Evolutionary conservation across 306 rosid genomes (phyloP).

Genomic region (Calophaca sinica): DNA sequence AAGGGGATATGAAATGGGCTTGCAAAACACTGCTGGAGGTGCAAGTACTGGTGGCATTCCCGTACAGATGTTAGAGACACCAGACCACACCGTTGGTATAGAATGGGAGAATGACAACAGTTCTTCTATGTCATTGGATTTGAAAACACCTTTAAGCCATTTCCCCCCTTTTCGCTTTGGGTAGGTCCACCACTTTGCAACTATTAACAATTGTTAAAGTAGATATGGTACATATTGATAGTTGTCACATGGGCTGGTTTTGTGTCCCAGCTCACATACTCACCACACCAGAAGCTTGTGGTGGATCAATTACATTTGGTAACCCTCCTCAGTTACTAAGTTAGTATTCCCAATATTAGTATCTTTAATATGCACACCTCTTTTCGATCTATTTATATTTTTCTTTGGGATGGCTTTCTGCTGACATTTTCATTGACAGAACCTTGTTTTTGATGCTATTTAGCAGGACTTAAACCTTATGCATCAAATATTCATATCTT

Average conservation of each 20-base stretch:
- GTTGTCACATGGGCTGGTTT: conserved; percentile 38
- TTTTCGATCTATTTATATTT: conserved; percentile 15
- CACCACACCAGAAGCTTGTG: conserved; percentile 11
- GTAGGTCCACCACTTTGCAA: conserved; percentile 60
- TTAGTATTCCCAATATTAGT: conserved; percentile 31
- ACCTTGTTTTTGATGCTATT: conserved; percentile 21
- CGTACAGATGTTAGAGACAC: conserved; percentile 79
- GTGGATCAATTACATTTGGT: conserved; percentile 32
- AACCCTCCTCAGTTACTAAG: conserved; percentile 18
- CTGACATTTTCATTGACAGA: conserved; percentile 28
- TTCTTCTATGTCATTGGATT: conserved; percentile 86
- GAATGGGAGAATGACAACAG: conserved; percentile 84
- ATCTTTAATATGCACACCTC: conserved; percentile 22
- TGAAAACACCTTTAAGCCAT: conserved; percentile 96
- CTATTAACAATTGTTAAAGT: conserved; percentile 28
- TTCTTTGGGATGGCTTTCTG: conserved; percentile 33
- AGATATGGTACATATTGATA: conserved; percentile 37
- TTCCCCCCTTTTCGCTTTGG: conserved; percentile 99
- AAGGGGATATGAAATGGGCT: conserved; percentile 79
- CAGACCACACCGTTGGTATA: conserved; percentile 74
- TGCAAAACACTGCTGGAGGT: conserved; percentile 69
- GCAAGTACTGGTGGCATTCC: conserved; percentile 82
- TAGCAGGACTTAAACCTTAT: conserved; percentile 22
- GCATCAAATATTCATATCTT: neutral
- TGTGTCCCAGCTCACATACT: conserved; percentile 27